These are phyloP conservation scores for Cladosporium sp. DNA, from an alignment of 2,329 filamentous ascomycete genomes.

Conservation along the genomic window DNA sequence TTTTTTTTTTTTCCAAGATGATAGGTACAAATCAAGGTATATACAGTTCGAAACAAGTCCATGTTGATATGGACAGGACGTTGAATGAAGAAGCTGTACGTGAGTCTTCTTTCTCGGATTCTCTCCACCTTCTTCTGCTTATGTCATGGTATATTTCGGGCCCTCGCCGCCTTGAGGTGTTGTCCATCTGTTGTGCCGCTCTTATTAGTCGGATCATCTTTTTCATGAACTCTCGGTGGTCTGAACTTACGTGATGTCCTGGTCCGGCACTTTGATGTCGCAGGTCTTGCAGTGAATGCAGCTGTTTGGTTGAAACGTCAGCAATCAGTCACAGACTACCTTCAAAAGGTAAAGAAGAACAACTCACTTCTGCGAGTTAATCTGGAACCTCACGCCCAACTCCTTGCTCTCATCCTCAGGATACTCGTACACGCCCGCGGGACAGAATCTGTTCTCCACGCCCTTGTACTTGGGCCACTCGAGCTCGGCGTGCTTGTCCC, in stretches of 20 bases:
- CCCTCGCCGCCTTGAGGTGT: constrained; percentile 84
- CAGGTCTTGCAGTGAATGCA: constrained; percentile 99
- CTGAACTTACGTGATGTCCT: constrained; percentile 72
- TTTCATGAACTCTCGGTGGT: not conserved
- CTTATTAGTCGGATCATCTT: not conserved
- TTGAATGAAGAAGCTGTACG: too few relatives aligned
- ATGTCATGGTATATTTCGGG: constrained; percentile 61
- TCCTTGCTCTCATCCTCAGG: constrained; percentile 86
- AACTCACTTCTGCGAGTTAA: constrained; percentile 80
- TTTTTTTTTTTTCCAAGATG: too few relatives aligned
- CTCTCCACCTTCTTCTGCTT: constrained; percentile 12
- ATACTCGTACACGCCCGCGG: constrained; percentile 96
- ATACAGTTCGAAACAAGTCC: too few relatives aligned
- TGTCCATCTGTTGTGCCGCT: constrained; percentile 52
- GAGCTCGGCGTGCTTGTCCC: constrained; percentile 80
- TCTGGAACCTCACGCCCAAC: constrained; percentile 90
- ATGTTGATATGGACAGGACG: too few relatives aligned
- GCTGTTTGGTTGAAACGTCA: constrained; percentile 47
- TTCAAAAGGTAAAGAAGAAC: constrained; percentile 51
- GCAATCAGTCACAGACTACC: constrained; percentile 25
- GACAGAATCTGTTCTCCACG: constrained; percentile 93
- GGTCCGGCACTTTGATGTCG: constrained; percentile 94
- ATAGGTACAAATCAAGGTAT: too few relatives aligned
- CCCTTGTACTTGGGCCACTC: constrained; percentile 88
- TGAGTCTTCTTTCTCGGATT: too few relatives aligned